Evolutionary conservation across 352 stramenopile genomes (phyloP).

Genomic region (Achlya hypogyna): DNA sequence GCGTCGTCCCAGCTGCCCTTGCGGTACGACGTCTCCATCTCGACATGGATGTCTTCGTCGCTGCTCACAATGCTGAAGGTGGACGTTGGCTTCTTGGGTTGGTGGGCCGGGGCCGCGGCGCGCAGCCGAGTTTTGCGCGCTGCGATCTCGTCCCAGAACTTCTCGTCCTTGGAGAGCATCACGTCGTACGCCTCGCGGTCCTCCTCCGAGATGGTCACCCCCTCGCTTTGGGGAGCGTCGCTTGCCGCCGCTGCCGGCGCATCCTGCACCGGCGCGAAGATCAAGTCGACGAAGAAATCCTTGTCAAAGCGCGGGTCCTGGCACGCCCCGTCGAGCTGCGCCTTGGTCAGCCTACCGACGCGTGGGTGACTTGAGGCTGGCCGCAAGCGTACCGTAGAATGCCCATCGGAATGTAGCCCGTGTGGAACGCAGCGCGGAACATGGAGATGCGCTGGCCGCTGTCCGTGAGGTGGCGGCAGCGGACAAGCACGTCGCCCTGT

Average conservation of each 20-base stretch:
- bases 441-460: slow-evolving; percentile 88
- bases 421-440: slow-evolving; percentile 97
- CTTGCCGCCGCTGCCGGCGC: neutral
- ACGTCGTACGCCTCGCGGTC: slow-evolving; percentile 80
- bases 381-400: slow-evolving; percentile 72
- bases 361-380: neutral
- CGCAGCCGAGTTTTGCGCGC: slow-evolving; percentile 53
- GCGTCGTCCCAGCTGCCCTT: slow-evolving; percentile 77
- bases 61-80: slow-evolving; percentile 66
- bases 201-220: slow-evolving; percentile 63
- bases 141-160: slow-evolving; percentile 82
- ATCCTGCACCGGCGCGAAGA: slow-evolving; percentile 89
- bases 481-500: slow-evolving; percentile 95
- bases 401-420: slow-evolving; percentile 93
- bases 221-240: slow-evolving; percentile 43
- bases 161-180: slow-evolving; percentile 80
- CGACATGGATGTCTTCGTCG: slow-evolving; percentile 46
- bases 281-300: slow-evolving; percentile 95
- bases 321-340: slow-evolving; percentile 52
- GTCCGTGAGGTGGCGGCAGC: slow-evolving; percentile 91
- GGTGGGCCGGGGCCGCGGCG: slow-evolving; percentile 22
- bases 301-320: slow-evolving; percentile 89
- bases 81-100: slow-evolving; percentile 28
- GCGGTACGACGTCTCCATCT: slow-evolving; percentile 33
- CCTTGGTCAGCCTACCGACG: slow-evolving; percentile 83